These are phyloP conservation scores for Kazachstania sp. DNA, from an alignment of 1,139 yeast species.

Conservation along the genomic window DNA sequence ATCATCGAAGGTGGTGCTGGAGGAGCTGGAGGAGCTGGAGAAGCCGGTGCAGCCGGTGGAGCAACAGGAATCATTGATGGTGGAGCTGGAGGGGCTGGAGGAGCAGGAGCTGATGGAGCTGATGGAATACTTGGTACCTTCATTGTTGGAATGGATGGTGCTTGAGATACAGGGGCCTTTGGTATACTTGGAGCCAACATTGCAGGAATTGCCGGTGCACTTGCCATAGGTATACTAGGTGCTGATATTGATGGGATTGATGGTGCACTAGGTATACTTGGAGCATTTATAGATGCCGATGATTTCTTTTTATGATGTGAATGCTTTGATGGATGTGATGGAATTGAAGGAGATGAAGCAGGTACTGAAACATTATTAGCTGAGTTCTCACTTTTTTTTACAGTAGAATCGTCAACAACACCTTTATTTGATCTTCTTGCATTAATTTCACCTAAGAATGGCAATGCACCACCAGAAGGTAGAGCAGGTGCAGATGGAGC, in stretches of 20 bases:
- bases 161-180: slow-evolving; percentile 10
- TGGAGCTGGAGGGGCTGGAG: slow-evolving; percentile 16
- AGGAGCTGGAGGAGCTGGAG: slow-evolving; percentile 11
- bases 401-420: slow-evolving; percentile 6
- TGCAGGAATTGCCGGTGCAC: slow-evolving; percentile 2
- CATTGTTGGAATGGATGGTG: slow-evolving; percentile 7
- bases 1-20: slow-evolving; percentile 23
- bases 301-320: slow-evolving; percentile 1
- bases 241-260: slow-evolving; percentile 10
- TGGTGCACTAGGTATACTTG: neutral
- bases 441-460: slow-evolving; percentile 21
- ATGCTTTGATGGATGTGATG: slow-evolving; percentile 2
- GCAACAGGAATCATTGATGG: slow-evolving; percentile 12
- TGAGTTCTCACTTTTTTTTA: neutral
- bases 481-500: slow-evolving; percentile 6
- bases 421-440: slow-evolving; percentile 20
- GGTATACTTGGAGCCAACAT: slow-evolving; percentile 4
- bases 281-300: neutral
- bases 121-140: slow-evolving; percentile 10
- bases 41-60: slow-evolving; percentile 10
- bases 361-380: slow-evolving; percentile 20
- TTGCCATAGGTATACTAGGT: slow-evolving; percentile 17
- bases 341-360: slow-evolving; percentile 4
- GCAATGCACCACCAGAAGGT: slow-evolving; percentile 11
- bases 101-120: slow-evolving; percentile 11